Evolutionary conservation across 169 alveolate genomes (phyloP), one percentile per base, ranked within the genome.

Genomic region (Plasmodium knowlesi): DNA sequence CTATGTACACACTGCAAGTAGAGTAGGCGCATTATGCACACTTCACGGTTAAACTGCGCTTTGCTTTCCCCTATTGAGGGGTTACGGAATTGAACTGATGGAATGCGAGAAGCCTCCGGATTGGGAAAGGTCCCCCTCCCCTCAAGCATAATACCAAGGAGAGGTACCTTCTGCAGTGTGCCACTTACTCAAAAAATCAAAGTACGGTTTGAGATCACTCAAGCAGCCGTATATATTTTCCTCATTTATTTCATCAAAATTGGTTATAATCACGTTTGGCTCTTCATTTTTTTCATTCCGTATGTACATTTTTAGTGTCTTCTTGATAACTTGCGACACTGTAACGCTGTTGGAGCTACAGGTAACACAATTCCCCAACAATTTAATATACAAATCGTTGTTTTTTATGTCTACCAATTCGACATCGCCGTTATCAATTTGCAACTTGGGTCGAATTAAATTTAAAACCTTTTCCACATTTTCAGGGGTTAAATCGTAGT

Each of bases 391-490:
- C 32, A 80, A 67, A 83, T 82, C 73, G 95, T 82, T 93, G 90
- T 95, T 95, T 32, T 92, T 94, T 71, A 96, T 94, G 71, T 95
- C 95, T 39, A 73, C 94, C 12, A 96, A 84, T 76, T 88, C 90
- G 25, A 95, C 96, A 41, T 94, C 96, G 25, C 98, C 98, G 43
- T 96, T 96, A 83, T 96, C 98, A 25, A 93, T 79, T 61, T 88
- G 96, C 78, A 96, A 54, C 72, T 95, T 96, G 8, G 98, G 98
- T 37, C 98, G 67, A 32, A 96, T 94, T 46, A 96, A 82, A 92
- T 96, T 96, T 28, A 96, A 82, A 19, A 95, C 97, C 83, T 95
- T 92, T 88, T 96, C 97, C 14, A 95, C 97, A 74, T 95, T 95
- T 67, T 93, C 93, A 46, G 53, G 83, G 41, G 93, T 94, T 39